A percentile compares a stretch with the other conserved stretches of the same genome.
Evolutionary conservation across 805 yeast genomes (phyloP).

Genomic region (Nakazawaea laoshanensis): DNA sequence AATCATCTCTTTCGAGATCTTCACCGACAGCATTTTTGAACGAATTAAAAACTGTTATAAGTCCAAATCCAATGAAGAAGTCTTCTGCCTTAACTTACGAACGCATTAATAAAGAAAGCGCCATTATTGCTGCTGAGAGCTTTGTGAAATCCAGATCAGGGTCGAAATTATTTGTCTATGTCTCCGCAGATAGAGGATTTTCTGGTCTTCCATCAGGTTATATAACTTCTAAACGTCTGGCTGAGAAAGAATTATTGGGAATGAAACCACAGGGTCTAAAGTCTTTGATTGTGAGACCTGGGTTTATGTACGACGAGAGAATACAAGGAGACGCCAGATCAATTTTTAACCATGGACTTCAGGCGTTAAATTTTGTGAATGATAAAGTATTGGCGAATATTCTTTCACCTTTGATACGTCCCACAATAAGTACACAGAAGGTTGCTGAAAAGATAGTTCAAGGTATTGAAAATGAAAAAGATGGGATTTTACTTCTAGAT

Average conservation of each 20-base stretch:
- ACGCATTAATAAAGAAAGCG: conserved; percentile 61
- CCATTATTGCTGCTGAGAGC: conserved; percentile 52
- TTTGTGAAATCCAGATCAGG: conserved; percentile 19
- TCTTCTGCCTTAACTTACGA: conserved; percentile 42
- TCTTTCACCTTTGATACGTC: conserved; percentile 45
- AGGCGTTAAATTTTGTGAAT: conserved; percentile 35
- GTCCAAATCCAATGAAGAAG: conserved; percentile 57
- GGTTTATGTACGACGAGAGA: conserved; percentile 65
- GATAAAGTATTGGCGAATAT: conserved; percentile 29
- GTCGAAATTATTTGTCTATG: conserved; percentile 45
- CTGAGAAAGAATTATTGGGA: conserved; percentile 52
- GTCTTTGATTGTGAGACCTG: conserved; percentile 67
- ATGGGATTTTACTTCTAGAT: conserved; percentile 54
- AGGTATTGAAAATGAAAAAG: conserved; percentile 22
- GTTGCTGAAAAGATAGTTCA: conserved; percentile 55
- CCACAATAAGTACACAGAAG: conserved; percentile 56
- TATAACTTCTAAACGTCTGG: conserved; percentile 66
- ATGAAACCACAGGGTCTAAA: conserved; percentile 20
- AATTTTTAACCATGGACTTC: conserved; percentile 32
- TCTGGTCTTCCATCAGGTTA: conserved; percentile 67
- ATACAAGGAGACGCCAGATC: conserved; percentile 26
- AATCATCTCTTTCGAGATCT: conserved; percentile 31
- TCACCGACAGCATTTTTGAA: conserved; percentile 7
- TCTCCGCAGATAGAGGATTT: conserved; percentile 71
- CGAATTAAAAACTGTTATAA: conserved; percentile 24